A percentile compares a stretch with the other conserved stretches of the same genome.
Conservation (phyloP, 1,139 yeast genomes). For the Debaryomycetaceae sp. region DNA sequence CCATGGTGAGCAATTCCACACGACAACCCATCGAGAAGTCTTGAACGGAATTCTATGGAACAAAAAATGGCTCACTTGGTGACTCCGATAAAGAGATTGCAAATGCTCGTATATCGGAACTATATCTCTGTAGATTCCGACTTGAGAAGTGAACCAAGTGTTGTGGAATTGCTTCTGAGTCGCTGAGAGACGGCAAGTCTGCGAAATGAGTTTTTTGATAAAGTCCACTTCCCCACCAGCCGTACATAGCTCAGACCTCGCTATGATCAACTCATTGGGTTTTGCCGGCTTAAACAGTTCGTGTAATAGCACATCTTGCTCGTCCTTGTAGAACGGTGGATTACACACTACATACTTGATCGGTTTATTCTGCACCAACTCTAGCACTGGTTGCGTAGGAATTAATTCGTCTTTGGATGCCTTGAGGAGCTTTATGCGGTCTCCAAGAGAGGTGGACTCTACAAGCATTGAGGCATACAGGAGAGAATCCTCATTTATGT, state of each 20-base stretch:
- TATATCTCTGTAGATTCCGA: slow-evolving; percentile 15
- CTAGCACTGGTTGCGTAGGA: neutral
- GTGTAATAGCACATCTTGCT: slow-evolving; percentile 9
- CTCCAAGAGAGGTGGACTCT: neutral
- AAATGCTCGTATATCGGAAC: slow-evolving; percentile 8
- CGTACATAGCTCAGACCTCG: slow-evolving; percentile 13
- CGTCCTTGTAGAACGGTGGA: slow-evolving; percentile 19
- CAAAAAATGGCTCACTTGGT: slow-evolving; percentile 5
- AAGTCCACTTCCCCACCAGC: slow-evolving; percentile 19
- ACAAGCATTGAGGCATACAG: slow-evolving; percentile 7
- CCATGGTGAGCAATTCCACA: slow-evolving; percentile 12
- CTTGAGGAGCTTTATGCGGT: neutral
- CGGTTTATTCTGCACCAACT: neutral
- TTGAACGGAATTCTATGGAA: slow-evolving; percentile 9
- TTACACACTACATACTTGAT: slow-evolving; percentile 18
- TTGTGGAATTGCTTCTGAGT: slow-evolving; percentile 7
- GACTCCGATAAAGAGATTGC: neutral
- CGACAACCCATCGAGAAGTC: slow-evolving; percentile 20
- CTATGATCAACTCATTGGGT: slow-evolving; percentile 10
- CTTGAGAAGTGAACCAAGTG: slow-evolving; percentile 19
- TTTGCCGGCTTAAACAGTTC: slow-evolving; percentile 9
- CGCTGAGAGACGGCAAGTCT: slow-evolving; percentile 8
- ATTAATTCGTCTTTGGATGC: neutral
- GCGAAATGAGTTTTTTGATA: slow-evolving; percentile 11
- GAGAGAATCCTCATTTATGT: slow-evolving; percentile 13